Base-by-base conservation (phyloP, 441 rosid species). In the Lagerstroemia fauriei region DNA sequence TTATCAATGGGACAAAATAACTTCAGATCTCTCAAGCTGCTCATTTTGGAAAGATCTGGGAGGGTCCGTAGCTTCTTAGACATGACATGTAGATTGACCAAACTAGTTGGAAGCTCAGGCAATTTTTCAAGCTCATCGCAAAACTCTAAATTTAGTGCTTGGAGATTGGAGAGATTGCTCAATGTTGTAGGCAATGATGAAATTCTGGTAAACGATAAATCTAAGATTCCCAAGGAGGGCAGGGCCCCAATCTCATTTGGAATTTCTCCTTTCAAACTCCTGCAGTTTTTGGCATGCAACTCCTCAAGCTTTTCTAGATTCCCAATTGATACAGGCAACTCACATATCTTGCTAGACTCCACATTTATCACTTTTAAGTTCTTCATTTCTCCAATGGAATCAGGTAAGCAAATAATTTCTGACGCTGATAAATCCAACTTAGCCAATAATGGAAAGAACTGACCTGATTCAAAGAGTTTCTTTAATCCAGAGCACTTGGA, bases 341-440 rank as follows among this genome's bases (percentile, higher is more conserved):
- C n/a, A 11, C 24, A 9, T 38, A 72, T 44, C 12, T 3, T 4
- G 38, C 51, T 72, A 17, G 18, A 44, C 6, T 38, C 48, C 29
- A 72, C 7, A 3, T 38, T 72, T 38, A 72, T 18, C 76, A 56
- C 77, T 27, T 25, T 69, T 16, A 79, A 10, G 3, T 71, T 48
- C 48, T 22, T 51, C 16, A 79, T 41, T 20, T 61, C 27, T 31
- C 59, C 73, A 27, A 78, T 18, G 7, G 73, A 44, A 13, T 31
- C 61, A 7, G 76, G 48, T 17, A 79, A 27, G 0, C 70, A 10
- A n/a, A 9, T 56, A 9, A 70, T 34, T 0, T 27, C 82, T 20
- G 68, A 27, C 17, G 31, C 41, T 29, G 69, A 79, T 24, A 71
- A 10, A 71, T 79, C 17, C 65, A 79, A 79, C 68, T 25, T 38